Conservation (phyloP, 2,329 filamentous ascomycete genomes). For the Microcyclosporella mali region DNA sequence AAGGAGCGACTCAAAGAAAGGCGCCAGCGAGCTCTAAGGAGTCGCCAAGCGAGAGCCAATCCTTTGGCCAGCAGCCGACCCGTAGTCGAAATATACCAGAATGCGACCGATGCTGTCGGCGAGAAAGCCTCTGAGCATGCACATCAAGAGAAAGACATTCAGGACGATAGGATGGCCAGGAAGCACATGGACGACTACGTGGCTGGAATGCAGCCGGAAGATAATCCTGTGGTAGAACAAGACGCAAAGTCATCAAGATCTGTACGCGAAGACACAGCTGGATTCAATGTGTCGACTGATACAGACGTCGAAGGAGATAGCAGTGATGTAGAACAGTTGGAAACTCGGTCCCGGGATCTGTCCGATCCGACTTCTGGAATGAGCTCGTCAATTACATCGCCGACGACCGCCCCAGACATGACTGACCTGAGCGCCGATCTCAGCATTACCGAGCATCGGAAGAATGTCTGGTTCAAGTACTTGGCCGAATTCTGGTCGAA, state of each 20-base stretch:
- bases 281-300: conserved; percentile 20
- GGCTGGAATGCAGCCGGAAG: conserved; percentile 16
- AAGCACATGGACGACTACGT: conserved; percentile 14
- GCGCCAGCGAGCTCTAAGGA: conserved; percentile 70
- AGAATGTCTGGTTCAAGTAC: conserved; percentile 89
- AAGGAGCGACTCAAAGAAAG: conserved; percentile 85
- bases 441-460: conserved; percentile 86
- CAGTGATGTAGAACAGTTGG: conserved; percentile 72
- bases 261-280: conserved; percentile 4
- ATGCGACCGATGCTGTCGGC: conserved; percentile 79
- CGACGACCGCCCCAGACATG: conserved; percentile 47
- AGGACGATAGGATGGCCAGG: conserved; percentile 11
- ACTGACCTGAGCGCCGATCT: conserved; percentile 53
- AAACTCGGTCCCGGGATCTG: conserved; percentile 53
- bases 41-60: conserved; percentile 70
- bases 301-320: conserved; percentile 47
- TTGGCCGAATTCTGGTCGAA: conserved; percentile 98
- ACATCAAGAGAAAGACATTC: conserved; percentile 7
- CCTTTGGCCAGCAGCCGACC: conserved; percentile 90
- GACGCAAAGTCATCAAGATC: conserved; percentile 9
- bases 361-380: conserved; percentile 27
- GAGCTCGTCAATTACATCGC: conserved; percentile 51
- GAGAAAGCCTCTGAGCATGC: conserved; percentile 17
- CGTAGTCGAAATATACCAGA: conserved; percentile 90
- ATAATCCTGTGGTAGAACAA: conserved; percentile 7